These are phyloP conservation scores for Penicillium pancosmium DNA, from an alignment of 495 filamentous ascomycete genomes.

Conservation along the genomic window DNA sequence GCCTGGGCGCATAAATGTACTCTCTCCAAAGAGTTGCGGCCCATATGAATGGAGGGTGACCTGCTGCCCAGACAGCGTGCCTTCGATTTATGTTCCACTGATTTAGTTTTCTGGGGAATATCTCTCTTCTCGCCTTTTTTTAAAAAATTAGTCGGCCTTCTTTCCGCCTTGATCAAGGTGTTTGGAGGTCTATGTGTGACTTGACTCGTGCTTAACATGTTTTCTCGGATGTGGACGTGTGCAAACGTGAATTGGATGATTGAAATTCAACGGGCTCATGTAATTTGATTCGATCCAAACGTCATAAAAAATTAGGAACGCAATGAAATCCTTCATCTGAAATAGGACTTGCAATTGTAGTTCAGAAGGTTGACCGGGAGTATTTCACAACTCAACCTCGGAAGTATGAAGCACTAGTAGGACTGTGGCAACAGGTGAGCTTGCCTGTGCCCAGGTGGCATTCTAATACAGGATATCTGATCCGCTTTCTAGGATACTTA, in stretches of 20 bases:
- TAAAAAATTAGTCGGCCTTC: conserved; percentile 15
- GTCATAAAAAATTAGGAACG: conserved; percentile 38
- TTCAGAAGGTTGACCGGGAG: background rate
- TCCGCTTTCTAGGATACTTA: too few relatives aligned
- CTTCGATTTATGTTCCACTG: background rate
- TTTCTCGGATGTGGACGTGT: conserved; percentile 24
- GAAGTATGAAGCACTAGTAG: too few relatives aligned
- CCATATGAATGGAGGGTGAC: background rate
- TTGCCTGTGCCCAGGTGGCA: too few relatives aligned
- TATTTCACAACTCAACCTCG: too few relatives aligned
- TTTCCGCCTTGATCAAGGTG: background rate
- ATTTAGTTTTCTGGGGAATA: conserved; percentile 1
- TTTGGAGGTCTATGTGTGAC: conserved; percentile 17
- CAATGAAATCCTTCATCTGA: conserved; percentile 15
- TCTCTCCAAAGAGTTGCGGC: conserved; percentile 2
- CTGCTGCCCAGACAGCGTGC: conserved; percentile 7
- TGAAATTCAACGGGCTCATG: conserved; percentile 35
- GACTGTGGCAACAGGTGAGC: too few relatives aligned
- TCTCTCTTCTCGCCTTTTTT: conserved; percentile 8
- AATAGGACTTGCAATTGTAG: conserved; percentile 3
- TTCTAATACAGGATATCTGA: too few relatives aligned
- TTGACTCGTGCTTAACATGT: conserved; percentile 27
- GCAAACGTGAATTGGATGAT: conserved; percentile 38
- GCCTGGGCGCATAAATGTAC: conserved; percentile 46
- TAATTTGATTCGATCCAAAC: conserved; percentile 43